Evolutionary conservation across 2,329 filamentous ascomycete genomes (phyloP).

Genomic region (Pseudocercospora ulei): DNA sequence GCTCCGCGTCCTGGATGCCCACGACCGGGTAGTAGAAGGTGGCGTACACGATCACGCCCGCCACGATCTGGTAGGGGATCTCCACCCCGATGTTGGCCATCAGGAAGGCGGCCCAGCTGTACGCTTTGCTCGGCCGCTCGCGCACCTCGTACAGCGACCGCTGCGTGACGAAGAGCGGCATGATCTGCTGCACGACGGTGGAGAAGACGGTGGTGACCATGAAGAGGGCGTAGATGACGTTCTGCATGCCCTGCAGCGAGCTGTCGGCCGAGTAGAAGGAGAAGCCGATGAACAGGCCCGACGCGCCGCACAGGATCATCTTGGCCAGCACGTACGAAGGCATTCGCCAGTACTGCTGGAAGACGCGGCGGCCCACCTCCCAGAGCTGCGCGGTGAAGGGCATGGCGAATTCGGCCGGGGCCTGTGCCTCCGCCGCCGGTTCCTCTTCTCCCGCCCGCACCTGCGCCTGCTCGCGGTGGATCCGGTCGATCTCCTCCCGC

Average conservation of each 20-base stretch:
- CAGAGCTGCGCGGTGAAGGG: slow-evolving; percentile 58
- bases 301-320: slow-evolving; percentile 54
- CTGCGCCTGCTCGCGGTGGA: slow-evolving; percentile 34
- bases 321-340: slow-evolving; percentile 86
- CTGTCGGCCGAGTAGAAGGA: slow-evolving; percentile 54
- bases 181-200: slow-evolving; percentile 66
- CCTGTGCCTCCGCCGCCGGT: slow-evolving; percentile 42
- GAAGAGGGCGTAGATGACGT: slow-evolving; percentile 80
- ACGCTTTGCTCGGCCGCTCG: slow-evolving; percentile 73
- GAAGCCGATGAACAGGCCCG: slow-evolving; percentile 70
- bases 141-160: slow-evolving; percentile 74
- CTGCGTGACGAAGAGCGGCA: slow-evolving; percentile 78
- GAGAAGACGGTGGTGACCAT: slow-evolving; percentile 73
- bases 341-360: slow-evolving; percentile 86
- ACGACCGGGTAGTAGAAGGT: slow-evolving; percentile 81
- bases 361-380: slow-evolving; percentile 62
- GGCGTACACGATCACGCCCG: slow-evolving; percentile 66
- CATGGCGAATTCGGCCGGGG: slow-evolving; percentile 70
- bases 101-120: slow-evolving; percentile 79
- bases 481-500: slow-evolving; percentile 40
- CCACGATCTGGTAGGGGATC: slow-evolving; percentile 71
- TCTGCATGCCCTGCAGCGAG: slow-evolving; percentile 68
- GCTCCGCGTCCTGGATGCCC: too few relatives aligned
- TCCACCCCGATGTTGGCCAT: slow-evolving; percentile 74
- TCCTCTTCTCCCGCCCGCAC: slow-evolving; percentile 38